Base-by-base conservation (phyloP, 768 basidiomycete genomes). In the Amanita jacksonii region DNA sequence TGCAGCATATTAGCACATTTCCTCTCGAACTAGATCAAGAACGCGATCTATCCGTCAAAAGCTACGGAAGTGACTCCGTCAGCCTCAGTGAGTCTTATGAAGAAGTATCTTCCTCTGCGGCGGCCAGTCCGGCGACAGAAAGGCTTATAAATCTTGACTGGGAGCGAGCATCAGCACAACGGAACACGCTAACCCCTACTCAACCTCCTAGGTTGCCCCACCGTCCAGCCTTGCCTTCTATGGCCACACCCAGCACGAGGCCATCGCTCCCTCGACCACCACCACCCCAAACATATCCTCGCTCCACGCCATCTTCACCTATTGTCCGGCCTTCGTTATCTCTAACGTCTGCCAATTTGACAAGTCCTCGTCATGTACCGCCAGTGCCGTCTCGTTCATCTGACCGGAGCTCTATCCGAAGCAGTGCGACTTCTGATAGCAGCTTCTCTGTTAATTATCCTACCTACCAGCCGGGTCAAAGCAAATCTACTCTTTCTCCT, bases 11-110 rank as follows among this genome's bases (percentile, higher is more conserved):
- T 23, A 61, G 69, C 13, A 73, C 74, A 1, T 69, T 67, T 51
- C 68, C 72, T 9, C 55, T 70, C 12, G 43, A 45, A 22, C 36
- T 36, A 25, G 77, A 79, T 49, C 57, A 54, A 15, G 64, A 67
- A 5, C 52, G 49, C 33, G 56, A 55, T 35, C 50, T 52, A 16
- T 47, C 52, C 42, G 48, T 45, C 27, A 45, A 45, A 15, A 45
- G 44, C 19, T 38, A 30, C 22, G 54, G 54, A 16, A 58, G 59
- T 23, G 79, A 81, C 49, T 63, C 69, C 6, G 62, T 64, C 32
- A 81, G 79, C 51, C 68, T 83, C n/a, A 68, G 71, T 38, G 83
- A 81, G 49, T 85, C 83, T 1, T 87, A 77, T 52, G 85, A 86
- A 55, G 70, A 83, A 27, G 70, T 86, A 15, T 77, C 79, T 7